phyloP scores from a whole-genome alignment of 768 basidiomycete species.

The Chlorophyllum brunneum region DNA sequence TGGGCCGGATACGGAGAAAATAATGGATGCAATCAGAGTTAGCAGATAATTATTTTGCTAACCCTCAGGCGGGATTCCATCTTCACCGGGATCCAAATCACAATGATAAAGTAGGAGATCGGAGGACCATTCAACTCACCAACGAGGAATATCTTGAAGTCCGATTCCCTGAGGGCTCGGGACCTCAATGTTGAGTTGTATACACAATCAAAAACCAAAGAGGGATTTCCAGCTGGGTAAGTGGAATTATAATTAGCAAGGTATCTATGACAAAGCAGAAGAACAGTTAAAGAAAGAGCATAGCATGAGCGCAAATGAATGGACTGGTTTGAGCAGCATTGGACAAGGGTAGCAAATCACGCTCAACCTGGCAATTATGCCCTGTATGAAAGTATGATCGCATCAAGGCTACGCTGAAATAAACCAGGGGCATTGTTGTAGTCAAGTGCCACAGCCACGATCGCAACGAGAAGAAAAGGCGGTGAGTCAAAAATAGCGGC shows the following conservation, averaged over 20 bases:
- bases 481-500: neutral
- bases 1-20: neutral
- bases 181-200: conserved; percentile 58
- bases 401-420: too few species aligned
- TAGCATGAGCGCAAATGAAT: too few species aligned
- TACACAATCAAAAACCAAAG: conserved; percentile 72
- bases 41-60: neutral
- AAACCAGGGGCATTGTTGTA: too few species aligned
- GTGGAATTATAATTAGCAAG: too few species aligned
- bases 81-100: neutral
- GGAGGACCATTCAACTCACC: conserved; percentile 37
- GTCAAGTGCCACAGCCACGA: too few species aligned
- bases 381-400: too few species aligned
- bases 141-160: conserved; percentile 67
- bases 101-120: conserved; percentile 6
- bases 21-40: neutral
- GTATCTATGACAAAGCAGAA: neutral
- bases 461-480: neutral
- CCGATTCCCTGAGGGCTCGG: conserved; percentile 52
- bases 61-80: neutral
- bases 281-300: neutral
- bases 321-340: too few species aligned
- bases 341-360: too few species aligned
- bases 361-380: too few species aligned
- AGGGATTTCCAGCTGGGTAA: conserved; percentile 58